Conservation (phyloP, 768 basidiomycete genomes). For the Suillus cothurnatus region DNA sequence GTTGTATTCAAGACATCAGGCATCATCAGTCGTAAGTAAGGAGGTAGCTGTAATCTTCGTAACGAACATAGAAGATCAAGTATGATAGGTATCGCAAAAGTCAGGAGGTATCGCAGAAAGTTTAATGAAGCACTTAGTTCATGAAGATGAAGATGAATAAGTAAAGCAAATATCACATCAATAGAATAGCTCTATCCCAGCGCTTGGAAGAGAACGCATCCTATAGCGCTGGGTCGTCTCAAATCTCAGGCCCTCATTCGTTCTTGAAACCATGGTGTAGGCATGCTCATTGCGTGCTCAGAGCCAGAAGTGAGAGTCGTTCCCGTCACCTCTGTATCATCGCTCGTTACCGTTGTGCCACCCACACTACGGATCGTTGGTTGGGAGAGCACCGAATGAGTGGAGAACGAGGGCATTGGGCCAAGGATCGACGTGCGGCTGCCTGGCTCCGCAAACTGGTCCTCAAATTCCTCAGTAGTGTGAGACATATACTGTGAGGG, state of each 20-base stretch:
- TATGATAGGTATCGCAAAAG: conserved; percentile 14
- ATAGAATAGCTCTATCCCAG: conserved; percentile 5
- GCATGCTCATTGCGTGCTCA: not conserved
- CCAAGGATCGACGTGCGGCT: conserved; percentile 33
- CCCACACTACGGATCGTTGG: conserved; percentile 36
- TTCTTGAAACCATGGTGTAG: not conserved
- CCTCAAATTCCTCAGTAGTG: conserved; percentile 2
- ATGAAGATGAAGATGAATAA: not conserved
- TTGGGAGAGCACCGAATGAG: conserved; percentile 23
- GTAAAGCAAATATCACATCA: not conserved
- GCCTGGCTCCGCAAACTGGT: conserved; percentile 6
- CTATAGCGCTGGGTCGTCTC: not conserved
- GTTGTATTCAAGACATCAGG: not conserved
- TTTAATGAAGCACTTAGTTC: not conserved
- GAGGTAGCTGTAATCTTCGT: not conserved
- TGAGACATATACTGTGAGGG: conserved; percentile 7
- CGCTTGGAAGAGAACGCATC: not conserved
- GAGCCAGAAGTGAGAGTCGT: conserved; percentile 20
- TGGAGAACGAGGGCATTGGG: conserved; percentile 35
- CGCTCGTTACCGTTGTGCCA: conserved; percentile 29
- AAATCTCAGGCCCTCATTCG: conserved; percentile 1
- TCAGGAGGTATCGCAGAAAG: conserved; percentile 6
- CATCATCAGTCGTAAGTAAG: conserved; percentile 8
- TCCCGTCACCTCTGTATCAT: conserved; percentile 31
- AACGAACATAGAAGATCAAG: not conserved